phyloP scores from a whole-genome alignment of 495 filamentous ascomycete genomes.

The Evansstolkia leycettana region DNA sequence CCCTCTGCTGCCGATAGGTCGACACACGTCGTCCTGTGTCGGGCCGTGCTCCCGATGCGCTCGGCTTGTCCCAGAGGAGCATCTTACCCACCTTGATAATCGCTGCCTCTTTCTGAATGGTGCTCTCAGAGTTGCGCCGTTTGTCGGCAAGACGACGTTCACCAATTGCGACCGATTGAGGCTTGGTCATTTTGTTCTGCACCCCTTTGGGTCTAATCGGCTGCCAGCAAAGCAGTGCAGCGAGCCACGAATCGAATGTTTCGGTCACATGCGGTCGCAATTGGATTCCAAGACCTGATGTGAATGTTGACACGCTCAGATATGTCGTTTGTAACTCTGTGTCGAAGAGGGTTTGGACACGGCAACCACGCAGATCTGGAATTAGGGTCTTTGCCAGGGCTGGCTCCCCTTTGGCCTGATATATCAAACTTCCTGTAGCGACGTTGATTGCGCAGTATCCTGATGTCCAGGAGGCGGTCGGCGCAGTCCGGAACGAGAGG shows the following conservation, averaged over 20 bases:
- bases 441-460: conserved; percentile 47
- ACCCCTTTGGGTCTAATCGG: conserved; percentile 67
- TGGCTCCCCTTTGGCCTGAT: conserved; percentile 44
- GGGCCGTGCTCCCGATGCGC: conserved; percentile 28
- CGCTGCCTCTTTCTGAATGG: conserved; percentile 57
- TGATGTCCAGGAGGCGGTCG: conserved; percentile 40
- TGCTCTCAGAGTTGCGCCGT: conserved; percentile 50
- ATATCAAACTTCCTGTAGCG: conserved; percentile 41
- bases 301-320: conserved; percentile 65
- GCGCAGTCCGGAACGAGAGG: conserved; percentile 44
- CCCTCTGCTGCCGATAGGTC: conserved; percentile 43
- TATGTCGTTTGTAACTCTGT: conserved; percentile 55
- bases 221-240: conserved; percentile 89
- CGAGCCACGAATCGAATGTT: conserved; percentile 85
- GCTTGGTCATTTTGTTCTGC: conserved; percentile 61
- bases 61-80: conserved; percentile 67
- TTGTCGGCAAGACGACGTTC: conserved; percentile 40
- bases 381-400: conserved; percentile 50
- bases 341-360: conserved; percentile 55
- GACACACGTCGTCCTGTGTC: conserved; percentile 30
- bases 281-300: conserved; percentile 56
- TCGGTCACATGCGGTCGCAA: conserved; percentile 60
- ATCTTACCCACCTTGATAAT: conserved; percentile 98
- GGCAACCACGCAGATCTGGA: conserved; percentile 77
- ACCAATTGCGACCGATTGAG: conserved; percentile 38